Evolutionary conservation across 345 rosid genomes (phyloP), one percentile per base, ranked within the genome.

Genomic region (Luvunga scandens): DNA sequence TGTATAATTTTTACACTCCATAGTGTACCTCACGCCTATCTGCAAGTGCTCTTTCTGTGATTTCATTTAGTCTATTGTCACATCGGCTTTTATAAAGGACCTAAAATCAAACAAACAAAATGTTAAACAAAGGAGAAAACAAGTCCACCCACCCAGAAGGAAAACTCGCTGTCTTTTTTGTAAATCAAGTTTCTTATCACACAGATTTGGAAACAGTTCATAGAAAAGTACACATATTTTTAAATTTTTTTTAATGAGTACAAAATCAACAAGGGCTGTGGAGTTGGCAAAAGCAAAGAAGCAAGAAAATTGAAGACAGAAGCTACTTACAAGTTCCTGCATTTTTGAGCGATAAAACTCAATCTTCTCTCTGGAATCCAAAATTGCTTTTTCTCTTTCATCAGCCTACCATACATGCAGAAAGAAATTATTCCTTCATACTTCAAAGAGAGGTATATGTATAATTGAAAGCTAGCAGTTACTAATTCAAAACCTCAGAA

Each of bases 11-110:
- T 30, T 72, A 45, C 60, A 50, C 63, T 68, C 19, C 42, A 75
- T 75, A 72, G 66, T 69, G 65, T 86, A 96, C 99, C 98, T 96
- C 99, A 39, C 90, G 92, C 87, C 90, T 96, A 80, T 96, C 97
- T 80, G 98, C 93, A 27, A 85, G 77, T 81, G 95, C 99, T 85
- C 97, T 92, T 84, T 96, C 99, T 0, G 91, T 89, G 79, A 96
- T 96, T 83, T 96, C 99, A 87, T 96, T 94, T 77, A 94, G 85
- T 82, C 91, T 90, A 85, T 91, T 96, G 81, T 94, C 99, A 79
- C 99, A 96, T 86, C 99, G 91, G 84, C 97, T 96, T 86, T 89
- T 96, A 83, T 90, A 94, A 34, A 96, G 81, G 84, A 96, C 95
- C 98, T 94, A 73, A 38, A 81, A 78, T 5, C 7, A 45, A 77